These are phyloP conservation scores for Calonectria henricotiae DNA, from an alignment of 2,329 filamentous ascomycete genomes.

Conservation along the genomic window DNA sequence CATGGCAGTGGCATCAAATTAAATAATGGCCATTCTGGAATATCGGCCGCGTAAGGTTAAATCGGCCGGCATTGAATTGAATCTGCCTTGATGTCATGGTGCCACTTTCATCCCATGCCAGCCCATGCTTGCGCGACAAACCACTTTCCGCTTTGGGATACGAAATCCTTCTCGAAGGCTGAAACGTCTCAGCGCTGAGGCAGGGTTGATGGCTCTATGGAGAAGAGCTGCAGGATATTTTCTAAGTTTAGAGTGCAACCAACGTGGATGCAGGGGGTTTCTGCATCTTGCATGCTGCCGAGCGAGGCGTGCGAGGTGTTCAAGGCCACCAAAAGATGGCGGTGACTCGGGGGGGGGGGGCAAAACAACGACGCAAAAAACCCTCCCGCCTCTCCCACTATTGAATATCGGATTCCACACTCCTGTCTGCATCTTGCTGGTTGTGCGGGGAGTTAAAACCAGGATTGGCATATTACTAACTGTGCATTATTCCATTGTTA, in stretches of 20 bases:
- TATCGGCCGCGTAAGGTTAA: constrained; percentile 9
- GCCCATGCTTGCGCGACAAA: constrained; percentile 13
- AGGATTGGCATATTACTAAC: constrained; percentile 12
- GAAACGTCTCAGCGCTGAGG: constrained; percentile 16
- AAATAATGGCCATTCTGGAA: constrained; percentile 15
- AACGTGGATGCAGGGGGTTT: neutral
- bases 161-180: constrained; percentile 19
- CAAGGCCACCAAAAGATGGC: too few relatives aligned
- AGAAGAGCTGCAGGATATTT: constrained; percentile 6
- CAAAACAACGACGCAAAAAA: too few relatives aligned
- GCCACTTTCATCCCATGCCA: constrained; percentile 16
- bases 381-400: neutral
- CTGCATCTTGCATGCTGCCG: neutral
- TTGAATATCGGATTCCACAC: neutral
- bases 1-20: constrained; percentile 8
- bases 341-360: too few relatives aligned
- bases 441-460: neutral
- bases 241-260: constrained; percentile 9
- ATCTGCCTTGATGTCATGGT: constrained; percentile 22
- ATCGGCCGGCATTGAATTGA: neutral
- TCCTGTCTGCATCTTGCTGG: neutral
- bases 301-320: neutral
- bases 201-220: constrained; percentile 5
- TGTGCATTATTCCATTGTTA: constrained; percentile 6
- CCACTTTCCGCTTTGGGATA: constrained; percentile 24